These are phyloP conservation scores for Carex arenaria DNA, from an alignment of 202 grass and related monocot species.

Conservation along the genomic window DNA sequence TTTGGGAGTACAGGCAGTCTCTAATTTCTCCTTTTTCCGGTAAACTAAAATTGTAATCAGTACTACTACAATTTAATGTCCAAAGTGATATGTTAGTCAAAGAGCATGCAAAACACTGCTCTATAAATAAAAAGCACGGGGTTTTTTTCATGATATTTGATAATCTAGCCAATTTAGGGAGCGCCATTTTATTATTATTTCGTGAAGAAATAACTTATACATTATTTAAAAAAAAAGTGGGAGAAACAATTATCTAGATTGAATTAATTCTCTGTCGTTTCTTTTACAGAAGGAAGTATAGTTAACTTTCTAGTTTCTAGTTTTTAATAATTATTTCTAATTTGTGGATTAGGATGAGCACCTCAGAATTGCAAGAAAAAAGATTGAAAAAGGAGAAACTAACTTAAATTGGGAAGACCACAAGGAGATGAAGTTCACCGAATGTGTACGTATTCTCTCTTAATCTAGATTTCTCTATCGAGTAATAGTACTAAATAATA, in stretches of 20 bases:
- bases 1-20: too few species aligned
- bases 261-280: not conserved
- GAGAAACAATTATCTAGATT: not conserved
- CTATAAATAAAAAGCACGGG: too few species aligned
- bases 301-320: not conserved
- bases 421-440: conserved; percentile 32
- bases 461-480: not conserved
- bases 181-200: too few species aligned
- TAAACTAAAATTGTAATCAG: too few species aligned
- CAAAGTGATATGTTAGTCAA: too few species aligned
- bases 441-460: not conserved
- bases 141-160: too few species aligned
- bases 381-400: conserved; percentile 4
- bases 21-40: too few species aligned
- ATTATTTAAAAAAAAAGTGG: too few species aligned
- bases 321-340: not conserved
- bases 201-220: too few species aligned
- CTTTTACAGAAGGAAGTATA: not conserved
- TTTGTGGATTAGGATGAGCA: conserved; percentile 22
- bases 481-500: not conserved
- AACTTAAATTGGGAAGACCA: conserved; percentile 30
- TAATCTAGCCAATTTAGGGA: too few species aligned
- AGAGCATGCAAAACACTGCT: too few species aligned
- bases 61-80: too few species aligned
- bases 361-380: conserved; percentile 7